Evolutionary conservation across 2,329 filamentous ascomycete species (phyloP), one percentile per base, ranked within the genome.

Genomic region (Aspergillus brunneoviolaceus): DNA sequence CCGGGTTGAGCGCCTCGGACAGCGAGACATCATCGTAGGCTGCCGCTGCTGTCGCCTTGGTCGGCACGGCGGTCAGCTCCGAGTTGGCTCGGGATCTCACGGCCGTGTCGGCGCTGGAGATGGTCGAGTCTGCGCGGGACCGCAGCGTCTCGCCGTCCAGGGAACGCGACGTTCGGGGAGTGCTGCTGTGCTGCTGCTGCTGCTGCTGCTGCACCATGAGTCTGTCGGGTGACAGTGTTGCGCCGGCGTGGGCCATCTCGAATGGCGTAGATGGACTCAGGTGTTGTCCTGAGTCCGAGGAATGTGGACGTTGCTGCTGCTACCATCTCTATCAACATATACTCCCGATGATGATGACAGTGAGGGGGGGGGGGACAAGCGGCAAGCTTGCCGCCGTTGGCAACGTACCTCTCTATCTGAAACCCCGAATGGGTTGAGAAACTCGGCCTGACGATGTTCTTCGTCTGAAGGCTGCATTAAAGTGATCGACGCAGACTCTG

Each of bases 1-100:
- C 91, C 0, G 92, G 90, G 53, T 82, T 86, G 62, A 96, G 78
- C 0, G 91, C 91, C 63, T 88, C 84, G 12, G 71, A 69, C 9
- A 76, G 49, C 9, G 74, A 66, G 14, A 77, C 71, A 63, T 77
- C 74, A 48, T 78, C 75, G 54, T 77, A 77, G 23, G 57, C 59
- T 16, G 52, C 59, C n/a, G 52, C 60, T 9, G 27, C 2, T 29
- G 7, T 29, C 23, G 23, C 23, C 51, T 72, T 69, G 16, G 54
- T 51, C 14, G 59, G 58, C 25, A 62, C 56, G 11, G 63, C 60
- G 45, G 65, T 63, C 19, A 71, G 66, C 16, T 70, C 70, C 6
- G 76, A 77, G 56, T 71, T 70, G 14, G 72, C 68, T 57, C 74
- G 69, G 11, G 75, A 73, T 50, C 73, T 68, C 4, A 72, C 53